phyloP scores from a whole-genome alignment of 1,139 yeast species.

The Lodderomyces oxycetoniae region DNA sequence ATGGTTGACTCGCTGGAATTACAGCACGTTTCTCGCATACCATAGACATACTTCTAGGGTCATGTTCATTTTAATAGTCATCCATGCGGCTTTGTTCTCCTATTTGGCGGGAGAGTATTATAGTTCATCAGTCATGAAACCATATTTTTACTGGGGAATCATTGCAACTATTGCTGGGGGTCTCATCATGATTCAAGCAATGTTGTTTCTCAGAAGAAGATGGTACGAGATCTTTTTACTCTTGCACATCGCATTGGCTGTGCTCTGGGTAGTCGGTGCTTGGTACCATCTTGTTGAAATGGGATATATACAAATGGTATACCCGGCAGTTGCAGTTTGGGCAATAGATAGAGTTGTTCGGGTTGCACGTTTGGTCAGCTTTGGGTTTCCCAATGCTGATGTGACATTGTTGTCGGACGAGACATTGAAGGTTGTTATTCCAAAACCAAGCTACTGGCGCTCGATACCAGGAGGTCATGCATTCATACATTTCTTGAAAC shows the following conservation, averaged over 20 bases:
- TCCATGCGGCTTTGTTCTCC: conserved; percentile 41
- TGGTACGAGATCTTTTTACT: conserved; percentile 43
- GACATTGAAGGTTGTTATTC: conserved; percentile 37
- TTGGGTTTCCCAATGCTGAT: conserved; percentile 38
- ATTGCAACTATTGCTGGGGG: conserved; percentile 31
- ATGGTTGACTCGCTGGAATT: conserved; percentile 39
- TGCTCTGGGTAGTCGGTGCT: conserved; percentile 36
- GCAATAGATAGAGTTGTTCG: conserved; percentile 39
- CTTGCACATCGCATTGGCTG: conserved; percentile 39
- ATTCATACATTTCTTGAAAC: conserved; percentile 41
- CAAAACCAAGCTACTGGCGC: conserved; percentile 39
- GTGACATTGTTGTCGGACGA: conserved; percentile 33
- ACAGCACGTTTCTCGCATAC: conserved; percentile 30
- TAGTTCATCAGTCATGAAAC: conserved; percentile 15
- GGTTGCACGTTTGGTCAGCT: conserved; percentile 26
- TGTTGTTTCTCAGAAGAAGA: conserved; percentile 35
- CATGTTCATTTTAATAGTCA: conserved; percentile 23
- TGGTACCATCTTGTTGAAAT: conserved; percentile 39
- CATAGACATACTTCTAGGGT: conserved; percentile 39
- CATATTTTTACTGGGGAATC: conserved; percentile 29
- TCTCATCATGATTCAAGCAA: conserved; percentile 33
- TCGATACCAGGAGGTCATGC: conserved; percentile 50
- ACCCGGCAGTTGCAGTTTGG: conserved; percentile 43
- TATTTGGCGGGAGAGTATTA: conserved; percentile 15
- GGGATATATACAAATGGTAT: conserved; percentile 38